Conservation (phyloP, 2,329 filamentous ascomycete genomes). For the Aspergillus sp. region DNA sequence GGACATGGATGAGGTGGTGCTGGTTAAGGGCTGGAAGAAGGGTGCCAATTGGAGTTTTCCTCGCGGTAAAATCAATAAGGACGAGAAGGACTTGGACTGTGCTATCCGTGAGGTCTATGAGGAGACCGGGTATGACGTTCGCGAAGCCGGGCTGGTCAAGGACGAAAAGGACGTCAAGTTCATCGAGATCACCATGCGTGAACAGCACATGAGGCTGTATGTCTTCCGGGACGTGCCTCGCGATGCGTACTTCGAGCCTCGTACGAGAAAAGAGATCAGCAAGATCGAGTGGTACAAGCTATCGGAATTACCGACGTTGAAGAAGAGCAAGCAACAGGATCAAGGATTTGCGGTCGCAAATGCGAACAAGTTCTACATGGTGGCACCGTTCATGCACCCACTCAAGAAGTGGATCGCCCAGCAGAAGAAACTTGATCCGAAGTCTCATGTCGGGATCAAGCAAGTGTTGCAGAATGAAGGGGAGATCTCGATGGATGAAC, state of each 20-base stretch:
- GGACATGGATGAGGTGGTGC: conserved; percentile 87
- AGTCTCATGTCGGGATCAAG: conserved; percentile 43
- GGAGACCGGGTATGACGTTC: conserved; percentile 88
- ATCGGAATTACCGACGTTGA: conserved; percentile 79
- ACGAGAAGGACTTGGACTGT: conserved; percentile 90
- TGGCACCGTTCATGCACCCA: conserved; percentile 83
- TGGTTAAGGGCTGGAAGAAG: conserved; percentile 99
- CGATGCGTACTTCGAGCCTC: conserved; percentile 83
- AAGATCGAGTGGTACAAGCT: conserved; percentile 95
- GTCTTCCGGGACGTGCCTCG: conserved; percentile 86
- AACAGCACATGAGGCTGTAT: conserved; percentile 90
- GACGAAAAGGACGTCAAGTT: conserved; percentile 71
- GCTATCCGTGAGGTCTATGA: conserved; percentile 93
- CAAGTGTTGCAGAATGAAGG: conserved; percentile 48
- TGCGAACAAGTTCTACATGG: conserved; percentile 95
- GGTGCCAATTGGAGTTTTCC: conserved; percentile 95
- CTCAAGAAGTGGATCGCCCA: conserved; percentile 89
- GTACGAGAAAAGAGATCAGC: conserved; percentile 94
- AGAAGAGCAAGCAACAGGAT: conserved; percentile 68
- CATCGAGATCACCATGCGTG: conserved; percentile 85
- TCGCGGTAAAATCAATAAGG: conserved; percentile 95
- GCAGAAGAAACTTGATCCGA: conserved; percentile 71
- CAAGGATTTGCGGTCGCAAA: conserved; percentile 58
- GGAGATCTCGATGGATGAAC: conserved; percentile 62
- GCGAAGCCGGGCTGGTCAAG: conserved; percentile 71